phyloP scores from a whole-genome alignment of 2,329 filamentous ascomycete species.

The Proliferodiscus dingleyae region DNA sequence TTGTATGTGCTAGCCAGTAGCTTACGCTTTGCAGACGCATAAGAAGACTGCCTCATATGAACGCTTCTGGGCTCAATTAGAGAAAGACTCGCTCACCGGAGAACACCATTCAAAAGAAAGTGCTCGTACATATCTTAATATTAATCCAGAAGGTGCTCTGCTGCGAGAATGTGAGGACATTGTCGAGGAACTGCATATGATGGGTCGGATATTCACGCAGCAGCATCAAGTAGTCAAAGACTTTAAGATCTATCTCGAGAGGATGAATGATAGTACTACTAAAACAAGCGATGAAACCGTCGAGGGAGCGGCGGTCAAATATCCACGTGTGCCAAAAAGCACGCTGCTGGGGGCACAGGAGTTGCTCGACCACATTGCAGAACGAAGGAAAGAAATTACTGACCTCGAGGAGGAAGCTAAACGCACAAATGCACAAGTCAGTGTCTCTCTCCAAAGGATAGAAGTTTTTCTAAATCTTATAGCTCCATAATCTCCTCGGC shows the following conservation, averaged over 20 bases:
- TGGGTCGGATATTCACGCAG: slow-evolving; percentile 34
- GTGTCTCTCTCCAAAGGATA: neutral
- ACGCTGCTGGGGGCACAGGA: slow-evolving; percentile 15
- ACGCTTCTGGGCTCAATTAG: slow-evolving; percentile 34
- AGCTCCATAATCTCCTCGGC: slow-evolving; percentile 33
- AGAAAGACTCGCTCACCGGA: slow-evolving; percentile 21
- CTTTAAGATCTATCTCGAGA: slow-evolving; percentile 8
- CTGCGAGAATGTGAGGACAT: slow-evolving; percentile 41
- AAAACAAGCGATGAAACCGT: slow-evolving; percentile 19
- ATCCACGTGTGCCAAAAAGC: slow-evolving; percentile 8
- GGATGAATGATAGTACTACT: slow-evolving; percentile 20
- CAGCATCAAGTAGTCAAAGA: slow-evolving; percentile 18
- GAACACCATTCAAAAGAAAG: neutral
- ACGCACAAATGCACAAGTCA: slow-evolving; percentile 6
- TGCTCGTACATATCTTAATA: slow-evolving; percentile 31
- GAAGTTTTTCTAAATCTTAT: neutral
- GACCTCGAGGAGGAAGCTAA: slow-evolving; percentile 14
- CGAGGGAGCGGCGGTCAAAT: neutral
- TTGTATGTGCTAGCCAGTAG: no score
- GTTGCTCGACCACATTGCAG: slow-evolving; percentile 20
- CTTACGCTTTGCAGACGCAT: slow-evolving; percentile 27
- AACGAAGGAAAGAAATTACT: slow-evolving; percentile 19
- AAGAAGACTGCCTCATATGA: slow-evolving; percentile 36
- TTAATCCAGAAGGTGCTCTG: slow-evolving; percentile 36
- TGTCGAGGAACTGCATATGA: slow-evolving; percentile 41